These are phyloP conservation scores for Hippophae gyantsensis DNA, from an alignment of 306 rosid genomes.

Conservation along the genomic window DNA sequence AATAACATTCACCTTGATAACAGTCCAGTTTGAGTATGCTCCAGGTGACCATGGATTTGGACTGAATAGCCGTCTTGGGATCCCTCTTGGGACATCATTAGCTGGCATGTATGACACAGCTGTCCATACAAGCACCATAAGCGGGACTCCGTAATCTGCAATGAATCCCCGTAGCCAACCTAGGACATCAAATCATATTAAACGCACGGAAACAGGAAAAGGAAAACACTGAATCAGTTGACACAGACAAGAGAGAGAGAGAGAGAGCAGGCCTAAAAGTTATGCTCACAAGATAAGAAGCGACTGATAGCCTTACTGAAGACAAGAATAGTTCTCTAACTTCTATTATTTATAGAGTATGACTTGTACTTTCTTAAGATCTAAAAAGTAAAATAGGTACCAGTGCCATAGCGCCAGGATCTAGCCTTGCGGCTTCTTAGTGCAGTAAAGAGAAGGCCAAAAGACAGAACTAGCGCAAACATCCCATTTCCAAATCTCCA, in stretches of 20 bases:
- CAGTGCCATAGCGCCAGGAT: slow-evolving; percentile 95
- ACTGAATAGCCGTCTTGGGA: slow-evolving; percentile 90
- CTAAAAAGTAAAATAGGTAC: slow-evolving; percentile 28
- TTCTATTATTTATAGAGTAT: not conserved
- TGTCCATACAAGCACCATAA: slow-evolving; percentile 89
- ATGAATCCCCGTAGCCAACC: slow-evolving; percentile 78
- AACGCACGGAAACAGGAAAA: slow-evolving; percentile 10
- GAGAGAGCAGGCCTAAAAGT: slow-evolving; percentile 1
- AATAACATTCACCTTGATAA: slow-evolving; percentile 52
- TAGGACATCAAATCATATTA: slow-evolving; percentile 17
- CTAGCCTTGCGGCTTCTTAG: slow-evolving; percentile 86
- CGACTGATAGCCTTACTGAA: not conserved
- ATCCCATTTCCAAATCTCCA: slow-evolving; percentile 97
- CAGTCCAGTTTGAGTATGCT: slow-evolving; percentile 94
- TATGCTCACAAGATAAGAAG: not conserved
- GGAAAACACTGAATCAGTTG: slow-evolving; percentile 7
- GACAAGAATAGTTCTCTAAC: slow-evolving; percentile 8
- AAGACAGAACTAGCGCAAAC: slow-evolving; percentile 89
- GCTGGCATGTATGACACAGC: slow-evolving; percentile 75
- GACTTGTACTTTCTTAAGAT: not conserved
- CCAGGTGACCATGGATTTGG: slow-evolving; percentile 97
- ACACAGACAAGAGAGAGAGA: not conserved
- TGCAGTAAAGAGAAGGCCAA: slow-evolving; percentile 82
- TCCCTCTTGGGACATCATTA: slow-evolving; percentile 72
- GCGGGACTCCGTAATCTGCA: slow-evolving; percentile 92